Conservation (phyloP, 2,329 filamentous ascomycete genomes). For the Pseudogymnoascus sp. region DNA sequence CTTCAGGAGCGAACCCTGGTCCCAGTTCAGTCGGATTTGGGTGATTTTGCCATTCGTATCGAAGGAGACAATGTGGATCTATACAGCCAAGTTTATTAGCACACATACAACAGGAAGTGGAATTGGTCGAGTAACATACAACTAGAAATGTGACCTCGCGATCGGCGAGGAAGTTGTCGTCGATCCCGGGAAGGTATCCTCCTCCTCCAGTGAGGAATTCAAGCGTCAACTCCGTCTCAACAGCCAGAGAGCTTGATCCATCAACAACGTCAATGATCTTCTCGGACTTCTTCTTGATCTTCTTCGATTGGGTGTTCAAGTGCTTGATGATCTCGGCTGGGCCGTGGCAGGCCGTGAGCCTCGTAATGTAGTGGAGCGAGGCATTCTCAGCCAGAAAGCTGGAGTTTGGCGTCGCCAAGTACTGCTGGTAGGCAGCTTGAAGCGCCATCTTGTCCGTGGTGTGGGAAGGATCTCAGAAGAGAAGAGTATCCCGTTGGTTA, state of each 20-base stretch:
- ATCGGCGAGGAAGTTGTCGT: conserved; percentile 90
- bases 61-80: conserved; percentile 88
- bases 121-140: conserved; percentile 47
- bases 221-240: conserved; percentile 76
- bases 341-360: conserved; percentile 67
- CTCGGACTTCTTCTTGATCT: conserved; percentile 78
- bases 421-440: conserved; percentile 60
- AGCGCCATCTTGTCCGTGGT: conserved; percentile 37
- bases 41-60: conserved; percentile 69
- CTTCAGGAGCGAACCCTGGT: conserved; percentile 88
- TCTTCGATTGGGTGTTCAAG: conserved; percentile 60
- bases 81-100: conserved; percentile 17
- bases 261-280: conserved; percentile 70
- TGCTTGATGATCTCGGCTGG: conserved; percentile 77
- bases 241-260: conserved; percentile 58
- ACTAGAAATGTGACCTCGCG: conserved; percentile 71
- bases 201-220: conserved; percentile 79
- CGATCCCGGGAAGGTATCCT: conserved; percentile 77
- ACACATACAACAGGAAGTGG: neutral
- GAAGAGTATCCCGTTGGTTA: neutral
- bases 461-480: neutral
- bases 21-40: conserved; percentile 89
- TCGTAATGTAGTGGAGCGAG: conserved; percentile 82
- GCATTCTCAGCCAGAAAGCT: conserved; percentile 59
- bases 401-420: conserved; percentile 60